Percentiles rank a stretch among this genome's conserved stretches.
Conservation (phyloP, 441 rosid species). For the Melastoma candidum region DNA sequence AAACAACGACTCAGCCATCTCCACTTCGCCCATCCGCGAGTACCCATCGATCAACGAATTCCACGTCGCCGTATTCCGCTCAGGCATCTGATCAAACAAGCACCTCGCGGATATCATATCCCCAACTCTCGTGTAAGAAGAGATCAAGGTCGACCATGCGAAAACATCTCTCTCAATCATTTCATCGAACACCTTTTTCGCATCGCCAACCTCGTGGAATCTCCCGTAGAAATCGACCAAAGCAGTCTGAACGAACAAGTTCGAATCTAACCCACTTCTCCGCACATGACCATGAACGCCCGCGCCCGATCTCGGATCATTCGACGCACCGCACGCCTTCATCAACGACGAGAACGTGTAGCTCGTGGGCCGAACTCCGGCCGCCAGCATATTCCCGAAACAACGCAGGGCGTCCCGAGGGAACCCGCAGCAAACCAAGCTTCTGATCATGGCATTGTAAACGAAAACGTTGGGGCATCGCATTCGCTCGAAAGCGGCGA, state of each 20-base stretch:
- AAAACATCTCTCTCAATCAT: constrained; percentile 48
- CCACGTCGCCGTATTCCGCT: constrained; percentile 36
- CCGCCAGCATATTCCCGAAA: constrained; percentile 32
- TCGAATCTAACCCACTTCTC: constrained; percentile 33
- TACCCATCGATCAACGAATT: constrained; percentile 51
- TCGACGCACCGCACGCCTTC: constrained; percentile 30
- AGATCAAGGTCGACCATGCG: constrained; percentile 41
- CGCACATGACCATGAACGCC: constrained; percentile 38
- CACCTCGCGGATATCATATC: constrained; percentile 33
- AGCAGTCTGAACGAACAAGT: constrained; percentile 40
- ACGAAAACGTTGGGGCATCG: constrained; percentile 37
- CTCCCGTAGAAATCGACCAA: constrained; percentile 35
- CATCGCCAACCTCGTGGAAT: constrained; percentile 21
- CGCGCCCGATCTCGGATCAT: constrained; percentile 24
- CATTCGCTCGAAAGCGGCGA: constrained; percentile 29
- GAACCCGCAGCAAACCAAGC: constrained; percentile 20
- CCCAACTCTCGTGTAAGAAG: constrained; percentile 21
- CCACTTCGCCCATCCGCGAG: constrained; percentile 27
- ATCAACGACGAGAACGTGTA: constrained; percentile 39
- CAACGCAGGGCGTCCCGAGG: constrained; percentile 26
- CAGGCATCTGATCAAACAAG: constrained; percentile 41
- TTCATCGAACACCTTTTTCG: constrained; percentile 45
- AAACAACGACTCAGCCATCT: constrained; percentile 32
- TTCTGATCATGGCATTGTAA: constrained; percentile 41
- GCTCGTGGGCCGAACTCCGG: constrained; percentile 36